These are phyloP conservation scores for Neonectria punicea DNA, from an alignment of 2,329 filamentous ascomycete species.

Conservation along the genomic window DNA sequence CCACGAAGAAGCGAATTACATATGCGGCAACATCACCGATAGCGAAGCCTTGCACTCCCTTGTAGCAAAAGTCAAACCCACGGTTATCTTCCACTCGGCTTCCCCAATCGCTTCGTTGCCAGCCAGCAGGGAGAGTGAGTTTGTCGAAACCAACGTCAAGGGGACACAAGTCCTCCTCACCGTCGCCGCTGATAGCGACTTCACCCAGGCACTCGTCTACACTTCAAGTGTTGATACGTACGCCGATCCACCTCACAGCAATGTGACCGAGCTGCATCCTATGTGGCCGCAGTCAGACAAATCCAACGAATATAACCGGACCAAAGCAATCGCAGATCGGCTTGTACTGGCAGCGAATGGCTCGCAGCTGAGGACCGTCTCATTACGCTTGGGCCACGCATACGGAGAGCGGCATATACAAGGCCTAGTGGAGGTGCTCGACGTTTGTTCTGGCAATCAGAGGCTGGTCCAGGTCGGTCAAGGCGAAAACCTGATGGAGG, in stretches of 20 bases:
- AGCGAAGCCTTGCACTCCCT: constrained; percentile 14
- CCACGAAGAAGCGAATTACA: constrained; percentile 39
- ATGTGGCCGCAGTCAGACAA: constrained; percentile 37
- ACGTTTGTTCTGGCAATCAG: constrained; percentile 51
- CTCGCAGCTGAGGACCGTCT: constrained; percentile 37
- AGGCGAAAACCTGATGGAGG: constrained; percentile 42
- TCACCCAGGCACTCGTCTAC: constrained; percentile 45
- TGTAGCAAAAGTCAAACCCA: constrained; percentile 38
- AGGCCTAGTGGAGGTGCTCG: constrained; percentile 40
- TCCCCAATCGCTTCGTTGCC: constrained; percentile 44
- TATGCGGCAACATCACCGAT: constrained; percentile 42
- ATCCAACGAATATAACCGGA: constrained; percentile 42
- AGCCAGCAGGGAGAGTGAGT: constrained; percentile 25
- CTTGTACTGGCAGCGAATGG: constrained; percentile 46
- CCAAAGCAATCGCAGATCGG: constrained; percentile 47
- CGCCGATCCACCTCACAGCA: constrained; percentile 35
- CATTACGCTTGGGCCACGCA: constrained; percentile 43
- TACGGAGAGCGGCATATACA: constrained; percentile 49
- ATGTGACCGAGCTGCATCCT: constrained; percentile 39
- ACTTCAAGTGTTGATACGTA: constrained; percentile 46
- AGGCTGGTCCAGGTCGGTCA: constrained; percentile 43
- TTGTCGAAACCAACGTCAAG: constrained; percentile 44
- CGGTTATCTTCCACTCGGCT: constrained; percentile 47
- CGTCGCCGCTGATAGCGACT: constrained; percentile 28
- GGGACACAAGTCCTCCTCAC: constrained; percentile 46